Conservation (phyloP, 768 basidiomycete species). For the Boletales sp. region DNA sequence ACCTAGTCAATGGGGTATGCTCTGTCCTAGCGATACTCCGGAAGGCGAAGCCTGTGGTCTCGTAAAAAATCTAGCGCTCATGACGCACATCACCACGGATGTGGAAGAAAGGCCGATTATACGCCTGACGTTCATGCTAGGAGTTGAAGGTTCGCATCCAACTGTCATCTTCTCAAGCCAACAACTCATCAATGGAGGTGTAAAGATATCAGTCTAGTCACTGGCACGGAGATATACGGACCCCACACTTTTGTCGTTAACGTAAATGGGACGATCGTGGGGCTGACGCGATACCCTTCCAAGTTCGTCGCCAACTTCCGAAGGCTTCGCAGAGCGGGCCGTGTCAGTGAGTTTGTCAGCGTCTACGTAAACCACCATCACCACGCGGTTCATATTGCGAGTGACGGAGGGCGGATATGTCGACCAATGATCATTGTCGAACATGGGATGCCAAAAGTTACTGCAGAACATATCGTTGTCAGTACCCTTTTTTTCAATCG, state of each 20-base stretch:
- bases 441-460: constrained; percentile 70
- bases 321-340: constrained; percentile 84
- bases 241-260: constrained; percentile 91
- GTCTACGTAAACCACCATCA: constrained; percentile 97
- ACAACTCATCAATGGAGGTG: constrained; percentile 11
- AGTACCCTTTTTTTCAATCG: neutral
- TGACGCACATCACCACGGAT: constrained; percentile 99
- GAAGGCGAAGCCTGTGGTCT: constrained; percentile 99
- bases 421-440: constrained; percentile 97
- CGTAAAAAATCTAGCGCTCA: constrained; percentile 96
- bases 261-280: constrained; percentile 95
- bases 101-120: constrained; percentile 95
- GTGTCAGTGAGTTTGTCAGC: constrained; percentile 94
- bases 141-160: constrained; percentile 76
- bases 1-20: constrained; percentile 98
- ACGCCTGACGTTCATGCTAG: constrained; percentile 88
- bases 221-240: constrained; percentile 96
- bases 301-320: constrained; percentile 91
- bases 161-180: constrained; percentile 6
- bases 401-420: constrained; percentile 97
- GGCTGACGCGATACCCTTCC: constrained; percentile 80
- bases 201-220: constrained; percentile 83
- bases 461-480: constrained; percentile 76
- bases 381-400: constrained; percentile 89
- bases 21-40: constrained; percentile 97